A percentile compares a stretch with the other conserved stretches of the same genome.
These are phyloP conservation scores for Picea mariana DNA, from an alignment of 83 land plant genomes.

Conservation along the genomic window DNA sequence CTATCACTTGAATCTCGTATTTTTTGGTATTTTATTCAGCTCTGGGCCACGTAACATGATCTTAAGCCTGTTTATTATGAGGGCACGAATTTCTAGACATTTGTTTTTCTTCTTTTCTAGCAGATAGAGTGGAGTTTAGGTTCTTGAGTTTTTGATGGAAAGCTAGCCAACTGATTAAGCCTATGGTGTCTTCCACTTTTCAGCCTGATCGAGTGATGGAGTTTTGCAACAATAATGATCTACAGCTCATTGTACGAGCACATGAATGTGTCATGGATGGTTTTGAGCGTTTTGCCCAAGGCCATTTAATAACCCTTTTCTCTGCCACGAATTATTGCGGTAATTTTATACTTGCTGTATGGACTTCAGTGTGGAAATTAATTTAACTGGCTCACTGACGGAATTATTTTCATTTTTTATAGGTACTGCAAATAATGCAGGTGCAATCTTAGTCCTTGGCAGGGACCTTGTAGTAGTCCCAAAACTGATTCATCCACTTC, in stretches of 20 bases:
- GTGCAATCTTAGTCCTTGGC: slow-evolving; percentile 86
- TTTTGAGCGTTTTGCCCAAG: slow-evolving; percentile 97
- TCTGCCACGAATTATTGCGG: slow-evolving; percentile 96
- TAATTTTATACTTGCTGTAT: slow-evolving; percentile 19
- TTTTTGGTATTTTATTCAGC: background rate
- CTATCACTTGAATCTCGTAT: background rate
- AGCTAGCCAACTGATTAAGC: background rate
- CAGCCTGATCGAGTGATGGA: slow-evolving; percentile 97
- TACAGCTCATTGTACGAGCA: slow-evolving; percentile 87
- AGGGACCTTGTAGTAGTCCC: slow-evolving; percentile 91
- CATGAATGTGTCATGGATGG: slow-evolving; percentile 99
- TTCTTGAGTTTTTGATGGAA: background rate
- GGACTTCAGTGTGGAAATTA: background rate
- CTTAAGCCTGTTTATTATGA: background rate
- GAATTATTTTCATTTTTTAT: background rate
- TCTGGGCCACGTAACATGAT: background rate
- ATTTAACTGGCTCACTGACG: background rate
- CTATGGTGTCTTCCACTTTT: slow-evolving; percentile 9
- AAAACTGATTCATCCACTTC: slow-evolving; percentile 87
- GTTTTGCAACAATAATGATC: slow-evolving; percentile 90
- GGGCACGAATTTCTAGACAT: background rate
- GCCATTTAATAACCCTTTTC: slow-evolving; percentile 92
- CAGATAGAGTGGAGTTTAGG: background rate
- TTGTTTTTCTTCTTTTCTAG: background rate
- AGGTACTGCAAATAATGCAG: slow-evolving; percentile 97